phyloP scores from a whole-genome alignment of 1,284 basidiomycete species.

The Austroboletus rostrupii region DNA sequence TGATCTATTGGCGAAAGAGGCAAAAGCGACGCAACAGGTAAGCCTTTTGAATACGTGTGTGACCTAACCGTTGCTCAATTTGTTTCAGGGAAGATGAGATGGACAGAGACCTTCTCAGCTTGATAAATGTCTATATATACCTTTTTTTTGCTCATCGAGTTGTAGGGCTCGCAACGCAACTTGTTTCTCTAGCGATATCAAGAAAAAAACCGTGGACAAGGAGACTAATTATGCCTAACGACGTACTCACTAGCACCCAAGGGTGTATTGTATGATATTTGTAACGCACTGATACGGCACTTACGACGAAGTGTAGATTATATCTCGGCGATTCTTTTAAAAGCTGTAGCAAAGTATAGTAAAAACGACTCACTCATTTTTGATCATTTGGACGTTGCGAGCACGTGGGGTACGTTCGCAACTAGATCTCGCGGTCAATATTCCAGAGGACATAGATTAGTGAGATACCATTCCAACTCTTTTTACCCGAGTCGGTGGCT shows the following conservation, averaged over 20 bases:
- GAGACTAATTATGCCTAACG: not conserved
- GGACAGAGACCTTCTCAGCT: not conserved
- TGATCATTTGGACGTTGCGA: too few species aligned
- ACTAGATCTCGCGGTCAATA: too few species aligned
- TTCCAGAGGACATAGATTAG: too few species aligned
- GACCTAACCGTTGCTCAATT: conserved; percentile 1
- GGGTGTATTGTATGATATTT: conserved; percentile 18
- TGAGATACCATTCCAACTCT: too few species aligned
- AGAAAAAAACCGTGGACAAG: conserved; percentile 9
- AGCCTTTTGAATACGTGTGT: conserved; percentile 5
- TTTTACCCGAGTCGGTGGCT: too few species aligned
- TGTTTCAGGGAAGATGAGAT: conserved; percentile 18
- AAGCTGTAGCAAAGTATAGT: not conserved
- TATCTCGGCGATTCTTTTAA: not conserved
- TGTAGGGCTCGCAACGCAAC: conserved; percentile 3
- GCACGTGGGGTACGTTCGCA: too few species aligned
- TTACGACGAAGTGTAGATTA: conserved; percentile 13
- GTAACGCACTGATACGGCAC: conserved; percentile 6
- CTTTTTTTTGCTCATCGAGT: not conserved
- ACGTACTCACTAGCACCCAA: conserved; percentile 7
- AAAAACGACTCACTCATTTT: not conserved
- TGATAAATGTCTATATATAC: not conserved
- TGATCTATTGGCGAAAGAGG: conserved; percentile 53
- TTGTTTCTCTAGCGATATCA: conserved; percentile 18
- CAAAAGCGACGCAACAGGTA: conserved; percentile 25